A percentile compares a stretch with the other conserved stretches of the same genome.
Conservation (phyloP, 2,329 filamentous ascomycete genomes). For the Sporothrix luriei region DNA sequence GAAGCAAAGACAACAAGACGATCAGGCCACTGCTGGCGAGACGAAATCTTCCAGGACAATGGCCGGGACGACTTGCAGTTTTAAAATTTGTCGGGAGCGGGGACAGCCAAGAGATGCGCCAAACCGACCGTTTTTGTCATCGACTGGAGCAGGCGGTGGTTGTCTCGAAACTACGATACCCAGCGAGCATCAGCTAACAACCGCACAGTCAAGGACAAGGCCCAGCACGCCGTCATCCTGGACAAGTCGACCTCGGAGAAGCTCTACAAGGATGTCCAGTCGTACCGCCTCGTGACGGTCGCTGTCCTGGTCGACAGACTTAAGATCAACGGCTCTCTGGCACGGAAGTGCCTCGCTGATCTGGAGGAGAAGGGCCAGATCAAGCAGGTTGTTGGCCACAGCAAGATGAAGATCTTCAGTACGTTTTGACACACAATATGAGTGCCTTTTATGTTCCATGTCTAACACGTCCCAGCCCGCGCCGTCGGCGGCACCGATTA, state of each 20-base stretch:
- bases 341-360: slow-evolving; percentile 83
- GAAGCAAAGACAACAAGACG: not conserved
- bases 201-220: slow-evolving; percentile 94
- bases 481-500: slow-evolving; percentile 59
- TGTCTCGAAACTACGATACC: too few relatives aligned
- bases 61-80: not conserved
- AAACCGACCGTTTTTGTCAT: not conserved
- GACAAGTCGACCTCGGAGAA: slow-evolving; percentile 97
- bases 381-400: slow-evolving; percentile 96
- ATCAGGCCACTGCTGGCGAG: not conserved
- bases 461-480: slow-evolving; percentile 52
- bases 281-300: slow-evolving; percentile 98
- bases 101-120: not conserved
- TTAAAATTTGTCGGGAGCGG: not conserved
- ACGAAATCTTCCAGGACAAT: not conserved
- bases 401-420: slow-evolving; percentile 98
- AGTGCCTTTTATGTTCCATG: not conserved
- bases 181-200: slow-evolving; percentile 20
- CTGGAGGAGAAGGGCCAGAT: slow-evolving; percentile 98
- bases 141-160: not conserved
- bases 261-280: slow-evolving; percentile 99
- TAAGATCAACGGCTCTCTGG: slow-evolving; percentile 99
- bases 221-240: slow-evolving; percentile 97
- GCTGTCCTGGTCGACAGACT: slow-evolving; percentile 98
- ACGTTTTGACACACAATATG: slow-evolving; percentile 42